Evolutionary conservation across 208 protist genomes (phyloP).

Genomic region (Trypanosoma brucei): DNA sequence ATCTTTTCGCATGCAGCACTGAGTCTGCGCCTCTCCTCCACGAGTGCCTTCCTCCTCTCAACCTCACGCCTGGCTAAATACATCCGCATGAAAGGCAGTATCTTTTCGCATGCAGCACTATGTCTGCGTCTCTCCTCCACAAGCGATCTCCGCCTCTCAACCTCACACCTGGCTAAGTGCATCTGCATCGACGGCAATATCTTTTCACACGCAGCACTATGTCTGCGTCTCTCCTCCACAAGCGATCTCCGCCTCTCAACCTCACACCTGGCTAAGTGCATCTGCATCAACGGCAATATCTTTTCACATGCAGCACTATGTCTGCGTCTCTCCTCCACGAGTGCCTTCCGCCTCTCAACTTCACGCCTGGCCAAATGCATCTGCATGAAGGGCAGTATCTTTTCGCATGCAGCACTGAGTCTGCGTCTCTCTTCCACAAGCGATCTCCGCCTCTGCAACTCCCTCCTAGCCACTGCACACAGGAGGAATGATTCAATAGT

Average conservation of each 20-base stretch:
- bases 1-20: not conserved
- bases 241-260: not conserved
- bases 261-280: constrained; percentile 14
- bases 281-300: constrained; percentile 6
- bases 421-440: not conserved
- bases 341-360: not conserved
- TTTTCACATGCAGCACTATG: not conserved
- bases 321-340: not conserved
- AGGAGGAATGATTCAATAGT: not conserved
- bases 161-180: constrained; percentile 14
- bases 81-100: not conserved
- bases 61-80: not conserved
- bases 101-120: not conserved
- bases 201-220: not conserved
- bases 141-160: not conserved
- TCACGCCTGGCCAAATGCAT: not conserved
- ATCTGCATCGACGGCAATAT: constrained; percentile 6
- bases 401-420: not conserved
- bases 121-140: not conserved
- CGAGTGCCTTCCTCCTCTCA: not conserved
- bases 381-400: constrained; percentile 1
- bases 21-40: not conserved
- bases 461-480: not conserved
- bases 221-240: constrained; percentile 1
- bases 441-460: not conserved